phyloP scores from a whole-genome alignment of 176 grass and related monocot species.

The Aegilops tauschii region DNA sequence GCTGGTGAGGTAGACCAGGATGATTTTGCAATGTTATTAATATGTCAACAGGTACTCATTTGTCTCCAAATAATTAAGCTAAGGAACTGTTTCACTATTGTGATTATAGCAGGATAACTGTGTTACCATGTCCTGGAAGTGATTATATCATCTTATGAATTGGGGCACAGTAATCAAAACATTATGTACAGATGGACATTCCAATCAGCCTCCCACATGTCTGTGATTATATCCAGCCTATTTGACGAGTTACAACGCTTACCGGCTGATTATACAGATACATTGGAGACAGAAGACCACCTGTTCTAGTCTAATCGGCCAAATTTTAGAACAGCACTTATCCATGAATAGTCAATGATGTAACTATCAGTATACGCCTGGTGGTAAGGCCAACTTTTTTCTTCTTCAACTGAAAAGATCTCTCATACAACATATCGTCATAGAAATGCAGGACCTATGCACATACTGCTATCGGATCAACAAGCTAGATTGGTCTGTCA shows the following conservation, averaged over 20 bases:
- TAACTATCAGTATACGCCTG: neutral
- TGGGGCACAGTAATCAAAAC: neutral
- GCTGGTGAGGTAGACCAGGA: neutral
- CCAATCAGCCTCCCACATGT: neutral
- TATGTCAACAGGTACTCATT: neutral
- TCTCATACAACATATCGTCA: neutral
- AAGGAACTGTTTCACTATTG: neutral
- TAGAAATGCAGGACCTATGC: constrained; percentile 3
- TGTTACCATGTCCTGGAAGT: neutral
- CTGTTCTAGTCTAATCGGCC: neutral
- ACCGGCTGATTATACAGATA: neutral
- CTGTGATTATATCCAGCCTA: neutral
- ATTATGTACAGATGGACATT: neutral
- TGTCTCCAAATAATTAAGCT: neutral
- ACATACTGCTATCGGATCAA: neutral
- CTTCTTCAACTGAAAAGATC: constrained; percentile 10
- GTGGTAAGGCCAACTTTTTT: neutral
- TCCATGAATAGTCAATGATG: constrained; percentile 14
- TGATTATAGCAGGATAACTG: neutral
- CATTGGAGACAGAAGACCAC: neutral
- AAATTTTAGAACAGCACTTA: neutral
- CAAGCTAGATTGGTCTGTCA: constrained; percentile 1
- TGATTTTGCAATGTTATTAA: constrained; percentile 1
- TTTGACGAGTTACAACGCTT: neutral
- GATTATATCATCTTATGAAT: constrained; percentile 15